Evolutionary conservation across 2,329 filamentous ascomycete species (phyloP), one percentile per base, ranked within the genome.

Genomic region (Pseudocercospora vitis): DNA sequence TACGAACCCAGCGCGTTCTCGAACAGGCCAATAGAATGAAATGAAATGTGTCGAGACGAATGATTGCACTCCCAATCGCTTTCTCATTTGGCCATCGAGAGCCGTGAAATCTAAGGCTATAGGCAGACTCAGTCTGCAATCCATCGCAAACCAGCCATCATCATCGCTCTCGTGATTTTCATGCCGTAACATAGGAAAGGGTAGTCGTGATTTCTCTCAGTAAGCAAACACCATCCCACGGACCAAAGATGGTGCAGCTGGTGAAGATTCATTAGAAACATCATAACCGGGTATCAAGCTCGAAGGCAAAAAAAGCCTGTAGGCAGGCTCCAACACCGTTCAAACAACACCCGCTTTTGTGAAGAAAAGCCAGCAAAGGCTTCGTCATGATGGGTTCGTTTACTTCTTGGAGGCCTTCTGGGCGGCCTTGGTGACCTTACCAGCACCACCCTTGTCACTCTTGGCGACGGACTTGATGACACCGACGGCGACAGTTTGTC

Each of bases 401-500:
- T 72, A 72, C 61, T 72, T 72, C 70, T 72, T 72, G 65, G 56
- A 55, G 16, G 70, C 70, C 65, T 71, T 73, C 35, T 60, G 53
- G 45, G 68, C 68, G 40, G 69, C 72, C 74, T 78, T 78, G 70
- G 76, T 77, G 69, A 78, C 76, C 73, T 78, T 78, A 56, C 75
- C 75, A 39, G 73, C 72, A 63, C 69, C 51, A n/a, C 71, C 68
- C 74, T 77, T 77, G 65, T 76, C 74, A 57, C 68, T 62, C 73
- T 77, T 77, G 63, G 53, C 70, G 55, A 75, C 72, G 58, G 68
- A 56, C 51, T 61, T 61, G 55, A 59, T 76, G 48, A 61, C 58
- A 54, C 56, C 57, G 32, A 61, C 50, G 21, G 53, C 89, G 68
- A 94, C 88, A 78, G 88, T 92, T 76, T 88, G 65, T 68, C 70